phyloP scores from a whole-genome alignment of 768 basidiomycete species.

The Sarcodon aspratus region DNA sequence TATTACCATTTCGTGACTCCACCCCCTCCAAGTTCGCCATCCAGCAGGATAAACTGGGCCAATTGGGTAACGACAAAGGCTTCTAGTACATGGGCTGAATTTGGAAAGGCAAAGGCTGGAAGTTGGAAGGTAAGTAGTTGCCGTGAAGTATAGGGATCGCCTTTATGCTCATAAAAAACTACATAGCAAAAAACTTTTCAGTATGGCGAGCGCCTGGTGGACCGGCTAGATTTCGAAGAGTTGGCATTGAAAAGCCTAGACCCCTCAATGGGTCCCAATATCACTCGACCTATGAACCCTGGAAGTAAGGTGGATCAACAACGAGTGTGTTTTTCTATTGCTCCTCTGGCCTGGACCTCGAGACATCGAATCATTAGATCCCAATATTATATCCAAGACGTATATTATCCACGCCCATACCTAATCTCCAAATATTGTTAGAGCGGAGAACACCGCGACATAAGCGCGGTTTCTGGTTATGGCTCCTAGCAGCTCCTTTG shows the following conservation, averaged over 20 bases:
- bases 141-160: not conserved
- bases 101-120: slow-evolving; percentile 42
- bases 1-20: slow-evolving; percentile 31
- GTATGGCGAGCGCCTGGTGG: slow-evolving; percentile 56
- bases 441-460: slow-evolving; percentile 50
- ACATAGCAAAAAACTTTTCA: slow-evolving; percentile 48
- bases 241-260: slow-evolving; percentile 64
- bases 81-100: slow-evolving; percentile 26
- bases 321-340: slow-evolving; percentile 7
- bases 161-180: not conserved
- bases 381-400: slow-evolving; percentile 40
- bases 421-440: slow-evolving; percentile 40
- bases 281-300: slow-evolving; percentile 8
- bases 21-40: slow-evolving; percentile 13
- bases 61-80: not conserved
- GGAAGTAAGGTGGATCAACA: slow-evolving; percentile 6
- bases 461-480: slow-evolving; percentile 50
- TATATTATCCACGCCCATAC: slow-evolving; percentile 21
- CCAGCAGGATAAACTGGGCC: slow-evolving; percentile 11
- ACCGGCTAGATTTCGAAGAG: slow-evolving; percentile 75
- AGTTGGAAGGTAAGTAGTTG: slow-evolving; percentile 56
- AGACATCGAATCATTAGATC: slow-evolving; percentile 30
- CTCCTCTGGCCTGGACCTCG: not conserved
- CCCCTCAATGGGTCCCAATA: slow-evolving; percentile 48
- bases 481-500: slow-evolving; percentile 56